Conservation (phyloP, 495 filamentous ascomycete genomes). For the Polyplosphaeria fusca region DNA sequence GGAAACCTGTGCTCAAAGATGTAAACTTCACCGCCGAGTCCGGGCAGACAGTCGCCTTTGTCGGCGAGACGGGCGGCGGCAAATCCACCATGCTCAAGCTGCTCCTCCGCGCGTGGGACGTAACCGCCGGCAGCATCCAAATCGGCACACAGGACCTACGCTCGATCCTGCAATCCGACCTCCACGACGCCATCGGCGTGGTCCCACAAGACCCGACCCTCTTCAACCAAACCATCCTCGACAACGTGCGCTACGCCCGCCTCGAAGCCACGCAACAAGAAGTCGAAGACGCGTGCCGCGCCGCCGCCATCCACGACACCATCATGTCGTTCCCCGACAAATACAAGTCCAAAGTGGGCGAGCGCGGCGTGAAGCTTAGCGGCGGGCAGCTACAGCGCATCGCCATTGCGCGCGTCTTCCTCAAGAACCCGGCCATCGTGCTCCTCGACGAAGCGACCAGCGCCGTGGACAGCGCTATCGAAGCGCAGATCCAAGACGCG, state of each 20-base stretch:
- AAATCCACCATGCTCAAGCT: conserved; percentile 36
- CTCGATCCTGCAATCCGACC: conserved; percentile 3
- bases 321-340: conserved; percentile 52
- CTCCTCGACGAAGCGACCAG: conserved; percentile 35
- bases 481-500: conserved; percentile 29
- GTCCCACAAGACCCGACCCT: conserved; percentile 33
- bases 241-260: conserved; percentile 59
- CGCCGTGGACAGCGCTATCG: conserved; percentile 28
- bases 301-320: conserved; percentile 59
- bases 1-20: conserved; percentile 16
- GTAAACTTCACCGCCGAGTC: conserved; percentile 15
- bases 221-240: conserved; percentile 47
- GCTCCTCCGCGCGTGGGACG: conserved; percentile 35
- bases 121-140: conserved; percentile 22
- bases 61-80: conserved; percentile 35
- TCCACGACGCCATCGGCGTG: conserved; percentile 24
- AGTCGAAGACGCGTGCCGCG: conserved; percentile 48
- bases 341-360: conserved; percentile 34
- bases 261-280: conserved; percentile 46
- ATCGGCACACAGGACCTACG: conserved; percentile 28
- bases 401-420: conserved; percentile 31
- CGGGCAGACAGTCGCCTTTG: conserved; percentile 26
- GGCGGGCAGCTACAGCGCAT: conserved; percentile 35
- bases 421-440: conserved; percentile 32
- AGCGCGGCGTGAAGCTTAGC: conserved; percentile 27